Evolutionary conservation across 257 asterid species (phyloP).

Genomic region (Jacaranda mimosifolia): DNA sequence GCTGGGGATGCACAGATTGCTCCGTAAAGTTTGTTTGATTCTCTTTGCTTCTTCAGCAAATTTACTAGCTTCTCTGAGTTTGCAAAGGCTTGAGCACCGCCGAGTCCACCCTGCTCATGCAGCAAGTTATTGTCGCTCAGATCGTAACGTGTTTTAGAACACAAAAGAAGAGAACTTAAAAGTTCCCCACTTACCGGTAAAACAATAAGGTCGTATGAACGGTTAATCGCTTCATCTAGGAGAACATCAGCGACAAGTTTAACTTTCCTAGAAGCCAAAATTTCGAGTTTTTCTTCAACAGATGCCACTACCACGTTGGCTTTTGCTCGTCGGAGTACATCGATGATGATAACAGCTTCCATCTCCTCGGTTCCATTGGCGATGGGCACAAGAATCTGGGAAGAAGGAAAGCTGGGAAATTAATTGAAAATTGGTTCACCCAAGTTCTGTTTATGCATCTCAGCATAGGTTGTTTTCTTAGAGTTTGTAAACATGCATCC

Average conservation of each 20-base stretch:
- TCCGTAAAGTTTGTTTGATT: slow-evolving; percentile 72
- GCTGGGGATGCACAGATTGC: slow-evolving; percentile 99
- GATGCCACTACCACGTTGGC: slow-evolving; percentile 93
- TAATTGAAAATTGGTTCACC: neutral
- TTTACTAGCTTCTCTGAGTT: slow-evolving; percentile 74
- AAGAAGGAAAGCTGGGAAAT: slow-evolving; percentile 5
- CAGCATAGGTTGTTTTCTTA: neutral
- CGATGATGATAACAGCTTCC: slow-evolving; percentile 91
- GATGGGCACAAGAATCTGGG: slow-evolving; percentile 94
- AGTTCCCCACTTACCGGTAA: slow-evolving; percentile 67
- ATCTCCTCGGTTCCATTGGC: slow-evolving; percentile 97
- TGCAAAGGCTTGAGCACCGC: slow-evolving; percentile 94
- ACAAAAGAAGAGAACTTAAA: neutral
- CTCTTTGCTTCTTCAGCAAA: slow-evolving; percentile 82
- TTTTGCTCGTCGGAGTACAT: slow-evolving; percentile 89
- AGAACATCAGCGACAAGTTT: slow-evolving; percentile 86
- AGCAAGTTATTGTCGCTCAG: slow-evolving; percentile 17
- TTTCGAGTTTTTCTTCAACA: slow-evolving; percentile 73
- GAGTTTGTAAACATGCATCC: neutral
- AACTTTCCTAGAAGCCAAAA: slow-evolving; percentile 90
- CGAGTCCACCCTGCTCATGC: slow-evolving; percentile 82
- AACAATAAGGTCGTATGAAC: slow-evolving; percentile 79
- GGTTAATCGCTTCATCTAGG: slow-evolving; percentile 70
- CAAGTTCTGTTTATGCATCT: slow-evolving; percentile 14
- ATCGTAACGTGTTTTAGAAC: neutral